phyloP scores from a whole-genome alignment of 331 rosid genomes.

The Malus hybrid region DNA sequence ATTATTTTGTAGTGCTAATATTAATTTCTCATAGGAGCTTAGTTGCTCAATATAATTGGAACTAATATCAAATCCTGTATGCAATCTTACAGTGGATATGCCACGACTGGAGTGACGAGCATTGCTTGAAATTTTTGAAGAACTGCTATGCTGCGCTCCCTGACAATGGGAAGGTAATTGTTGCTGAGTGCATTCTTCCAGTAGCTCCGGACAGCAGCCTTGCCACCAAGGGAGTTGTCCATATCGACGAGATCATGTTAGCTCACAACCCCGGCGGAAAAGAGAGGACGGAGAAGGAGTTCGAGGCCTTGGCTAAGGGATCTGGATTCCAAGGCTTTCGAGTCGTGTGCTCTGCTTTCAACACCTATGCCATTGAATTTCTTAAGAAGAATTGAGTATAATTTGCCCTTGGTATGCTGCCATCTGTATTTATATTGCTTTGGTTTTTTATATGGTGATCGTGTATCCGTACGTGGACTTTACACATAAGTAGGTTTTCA shows the following conservation, averaged over 20 bases:
- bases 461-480: not conserved
- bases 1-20: not conserved
- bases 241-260: slow-evolving; percentile 79
- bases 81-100: slow-evolving; percentile 64
- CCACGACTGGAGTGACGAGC: slow-evolving; percentile 93
- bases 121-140: slow-evolving; percentile 76
- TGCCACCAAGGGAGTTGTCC: slow-evolving; percentile 75
- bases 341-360: slow-evolving; percentile 54
- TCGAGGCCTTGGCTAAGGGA: slow-evolving; percentile 62
- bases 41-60: not conserved
- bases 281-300: slow-evolving; percentile 88
- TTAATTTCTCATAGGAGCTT: too few relatives aligned
- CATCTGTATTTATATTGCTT: not conserved
- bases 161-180: slow-evolving; percentile 71
- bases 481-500: not conserved
- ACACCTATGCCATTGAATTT: slow-evolving; percentile 72
- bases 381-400: slow-evolving; percentile 26
- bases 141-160: slow-evolving; percentile 80
- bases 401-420: not conserved
- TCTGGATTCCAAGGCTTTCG: slow-evolving; percentile 71
- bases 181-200: slow-evolving; percentile 87
- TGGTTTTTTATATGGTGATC: slow-evolving; percentile 17
- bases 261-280: slow-evolving; percentile 89
- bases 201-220: slow-evolving; percentile 75
- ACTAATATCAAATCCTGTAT: not conserved